These are phyloP conservation scores for Fusarium decemcellulare DNA, from an alignment of 2,329 filamentous ascomycete genomes.

Conservation along the genomic window DNA sequence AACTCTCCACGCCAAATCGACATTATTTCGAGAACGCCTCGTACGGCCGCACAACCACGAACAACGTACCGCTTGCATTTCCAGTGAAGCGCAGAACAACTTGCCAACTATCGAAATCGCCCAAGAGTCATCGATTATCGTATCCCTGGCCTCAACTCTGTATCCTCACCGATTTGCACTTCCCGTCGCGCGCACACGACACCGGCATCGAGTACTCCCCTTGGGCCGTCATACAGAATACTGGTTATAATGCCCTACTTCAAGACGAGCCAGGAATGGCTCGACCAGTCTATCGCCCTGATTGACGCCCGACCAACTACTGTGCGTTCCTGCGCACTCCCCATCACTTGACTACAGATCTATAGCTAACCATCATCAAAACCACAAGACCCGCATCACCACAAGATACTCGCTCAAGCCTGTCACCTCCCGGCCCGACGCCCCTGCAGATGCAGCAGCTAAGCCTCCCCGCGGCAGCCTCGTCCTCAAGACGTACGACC, in stretches of 20 bases:
- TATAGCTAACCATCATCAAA: slow-evolving; percentile 22
- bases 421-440: slow-evolving; percentile 43
- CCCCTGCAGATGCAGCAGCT: slow-evolving; percentile 45
- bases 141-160: background rate
- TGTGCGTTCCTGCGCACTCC: slow-evolving; percentile 65
- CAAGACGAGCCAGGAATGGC: slow-evolving; percentile 89
- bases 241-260: slow-evolving; percentile 80
- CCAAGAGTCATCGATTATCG: background rate
- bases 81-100: background rate
- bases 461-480: slow-evolving; percentile 77
- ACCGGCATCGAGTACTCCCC: background rate
- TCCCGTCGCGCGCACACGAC: slow-evolving; percentile 17
- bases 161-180: slow-evolving; percentile 3
- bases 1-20: slow-evolving; percentile 33
- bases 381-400: slow-evolving; percentile 83
- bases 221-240: slow-evolving; percentile 4
- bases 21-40: slow-evolving; percentile 8
- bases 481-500: slow-evolving; percentile 91
- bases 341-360: background rate
- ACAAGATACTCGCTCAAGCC: slow-evolving; percentile 87
- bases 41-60: background rate
- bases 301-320: slow-evolving; percentile 88
- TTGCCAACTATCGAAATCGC: background rate
- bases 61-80: background rate
- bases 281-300: slow-evolving; percentile 87